phyloP scores from a whole-genome alignment of 257 asterid genomes.

The Forsythia suspensa region DNA sequence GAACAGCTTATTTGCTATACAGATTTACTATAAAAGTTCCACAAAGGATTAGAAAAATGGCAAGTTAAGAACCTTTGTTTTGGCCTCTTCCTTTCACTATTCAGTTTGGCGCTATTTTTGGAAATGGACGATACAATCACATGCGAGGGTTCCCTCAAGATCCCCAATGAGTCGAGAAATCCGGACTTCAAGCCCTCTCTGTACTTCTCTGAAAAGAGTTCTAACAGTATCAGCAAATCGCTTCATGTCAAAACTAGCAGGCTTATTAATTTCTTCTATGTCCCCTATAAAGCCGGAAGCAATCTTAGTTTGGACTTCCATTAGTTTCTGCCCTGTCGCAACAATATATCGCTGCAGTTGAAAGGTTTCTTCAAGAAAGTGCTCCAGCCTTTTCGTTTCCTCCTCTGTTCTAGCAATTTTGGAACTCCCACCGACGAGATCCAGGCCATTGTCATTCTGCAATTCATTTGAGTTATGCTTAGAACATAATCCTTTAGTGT shows the following conservation, averaged over 20 bases:
- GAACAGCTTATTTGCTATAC: not conserved
- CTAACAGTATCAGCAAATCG: conserved; percentile 66
- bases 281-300: conserved; percentile 53
- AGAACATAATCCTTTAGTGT: not conserved
- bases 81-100: conserved; percentile 12
- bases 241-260: conserved; percentile 70
- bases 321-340: conserved; percentile 78
- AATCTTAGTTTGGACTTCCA: conserved; percentile 73
- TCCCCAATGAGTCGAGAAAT: conserved; percentile 86
- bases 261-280: conserved; percentile 48
- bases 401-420: conserved; percentile 54
- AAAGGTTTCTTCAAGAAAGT: conserved; percentile 86
- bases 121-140: conserved; percentile 71
- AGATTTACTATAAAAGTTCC: not conserved
- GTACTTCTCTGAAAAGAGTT: conserved; percentile 74
- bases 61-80: not conserved
- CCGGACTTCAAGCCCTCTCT: conserved; percentile 85
- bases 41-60: not conserved
- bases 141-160: conserved; percentile 80
- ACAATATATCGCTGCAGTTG: conserved; percentile 88
- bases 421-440: conserved; percentile 42
- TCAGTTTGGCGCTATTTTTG: conserved; percentile 38
- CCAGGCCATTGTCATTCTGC: conserved; percentile 62
- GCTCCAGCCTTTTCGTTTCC: conserved; percentile 71
- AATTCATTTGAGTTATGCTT: not conserved